Evolutionary conservation across 352 stramenopile species (phyloP).

Genomic region (Phytophthora citrophthora): DNA sequence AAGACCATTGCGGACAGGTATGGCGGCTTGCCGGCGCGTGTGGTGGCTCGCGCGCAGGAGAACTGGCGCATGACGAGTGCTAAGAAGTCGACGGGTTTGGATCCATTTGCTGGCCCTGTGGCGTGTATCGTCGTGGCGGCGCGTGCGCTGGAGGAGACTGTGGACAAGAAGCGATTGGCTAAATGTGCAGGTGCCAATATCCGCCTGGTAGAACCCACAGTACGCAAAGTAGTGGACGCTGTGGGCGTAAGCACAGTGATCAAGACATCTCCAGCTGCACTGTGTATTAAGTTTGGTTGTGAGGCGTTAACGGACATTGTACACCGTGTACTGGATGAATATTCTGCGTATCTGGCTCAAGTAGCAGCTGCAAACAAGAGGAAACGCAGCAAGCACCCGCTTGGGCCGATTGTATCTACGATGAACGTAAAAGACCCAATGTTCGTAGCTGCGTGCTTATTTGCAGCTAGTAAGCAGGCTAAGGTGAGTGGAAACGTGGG

Average conservation of each 20-base stretch:
- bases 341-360: conserved; percentile 35
- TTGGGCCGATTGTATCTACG: conserved; percentile 21
- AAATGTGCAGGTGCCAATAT: conserved; percentile 47
- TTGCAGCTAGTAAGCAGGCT: conserved; percentile 66
- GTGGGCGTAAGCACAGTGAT: conserved; percentile 56
- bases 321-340: conserved; percentile 60
- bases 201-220: conserved; percentile 50
- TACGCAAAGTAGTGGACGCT: conserved; percentile 60
- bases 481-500: conserved; percentile 36
- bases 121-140: conserved; percentile 72
- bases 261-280: conserved; percentile 51
- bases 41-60: conserved; percentile 60
- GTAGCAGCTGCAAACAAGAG: conserved; percentile 21
- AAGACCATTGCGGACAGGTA: conserved; percentile 51
- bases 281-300: conserved; percentile 82
- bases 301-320: conserved; percentile 70
- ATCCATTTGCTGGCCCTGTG: conserved; percentile 53
- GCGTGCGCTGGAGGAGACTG: conserved; percentile 49
- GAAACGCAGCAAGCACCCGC: conserved; percentile 24
- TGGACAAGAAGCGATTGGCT: conserved; percentile 55
- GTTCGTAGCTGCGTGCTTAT: conserved; percentile 72
- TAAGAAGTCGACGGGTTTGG: conserved; percentile 44
- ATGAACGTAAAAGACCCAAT: conserved; percentile 57
- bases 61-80: conserved; percentile 56
- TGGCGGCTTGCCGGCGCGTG: conserved; percentile 55